Base-by-base conservation (phyloP, 495 filamentous ascomycete species). In the Platismatia glauca region DNA sequence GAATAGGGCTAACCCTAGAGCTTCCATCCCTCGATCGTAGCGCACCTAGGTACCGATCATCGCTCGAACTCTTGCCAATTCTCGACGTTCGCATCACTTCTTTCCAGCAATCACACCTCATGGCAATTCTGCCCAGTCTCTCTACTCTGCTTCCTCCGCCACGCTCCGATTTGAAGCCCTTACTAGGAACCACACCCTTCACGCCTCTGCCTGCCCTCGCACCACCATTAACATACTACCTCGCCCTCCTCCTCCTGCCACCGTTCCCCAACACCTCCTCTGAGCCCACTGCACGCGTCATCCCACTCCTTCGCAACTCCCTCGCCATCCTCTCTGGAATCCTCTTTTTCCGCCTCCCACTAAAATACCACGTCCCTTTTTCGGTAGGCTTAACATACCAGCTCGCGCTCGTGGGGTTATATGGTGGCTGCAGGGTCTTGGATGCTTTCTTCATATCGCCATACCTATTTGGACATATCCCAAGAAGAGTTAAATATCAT, bases 321-420 rank as follows among this genome's bases (percentile, higher is more conserved):
- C 60, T 70, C 43, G 68, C 68, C 34, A 18, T 68, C 24, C 35
- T 44, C 18, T 59, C 68, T 4, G 39, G 55, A 12, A 27, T 27
- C 7, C 68, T 70, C 22, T 70, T 70, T 58, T 61, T 68, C 58
- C 63, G 66, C 27, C 63, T 70, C 38, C 68, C 68, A 7, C 57
- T 70, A 11, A 27, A 29, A 43, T 67, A 70, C 43, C 66, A 70
- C 46, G 55, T 70, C 53, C 63, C 63, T 35, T 70, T 66, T 59
- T 66, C 63, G 20, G 50, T 70, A 8, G 68, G 68, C 44, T 58
- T 67, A 15, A 70, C 68, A 37, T 70, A 70, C 59, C 66, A 68
- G 43, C 66, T 70, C 48, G 66, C 63, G 24, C 66, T 70, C 29
- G 64, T 70, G 4, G 66, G 65, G 11, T 41, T 68, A 31, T 70